A percentile compares a stretch with the other conserved stretches of the same genome.
Conservation (phyloP, 225 moss, liverwort and hornwort species). For the Anthoceros angustus region DNA sequence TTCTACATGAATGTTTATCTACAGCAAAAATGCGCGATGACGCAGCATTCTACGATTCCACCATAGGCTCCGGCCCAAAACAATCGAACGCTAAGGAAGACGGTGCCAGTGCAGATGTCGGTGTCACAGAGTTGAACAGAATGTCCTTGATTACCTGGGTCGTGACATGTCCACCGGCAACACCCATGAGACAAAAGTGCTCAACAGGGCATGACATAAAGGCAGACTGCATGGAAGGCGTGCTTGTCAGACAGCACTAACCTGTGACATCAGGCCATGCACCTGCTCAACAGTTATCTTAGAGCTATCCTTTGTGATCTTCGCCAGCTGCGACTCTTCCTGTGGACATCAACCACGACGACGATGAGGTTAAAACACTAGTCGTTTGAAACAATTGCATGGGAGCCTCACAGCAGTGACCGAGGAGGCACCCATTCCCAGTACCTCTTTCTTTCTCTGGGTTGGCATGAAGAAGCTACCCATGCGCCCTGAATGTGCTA, state of each 20-base stretch:
- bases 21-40: neutral
- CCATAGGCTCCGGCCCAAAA: slow-evolving; percentile 53
- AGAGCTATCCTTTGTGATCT: slow-evolving; percentile 96
- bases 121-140: slow-evolving; percentile 38
- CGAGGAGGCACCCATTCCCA: neutral
- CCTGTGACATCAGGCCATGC: slow-evolving; percentile 98
- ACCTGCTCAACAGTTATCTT: slow-evolving; percentile 98
- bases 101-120: slow-evolving; percentile 14
- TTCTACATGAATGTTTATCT: neutral
- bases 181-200: neutral
- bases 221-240: too few relatives aligned
- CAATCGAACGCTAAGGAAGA: slow-evolving; percentile 16
- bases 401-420: neutral
- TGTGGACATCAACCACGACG: slow-evolving; percentile 13
- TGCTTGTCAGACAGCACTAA: slow-evolving; percentile 7
- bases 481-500: slow-evolving; percentile 90
- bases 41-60: slow-evolving; percentile 23
- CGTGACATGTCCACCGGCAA: neutral
- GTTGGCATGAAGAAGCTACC: slow-evolving; percentile 93
- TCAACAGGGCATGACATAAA: neutral
- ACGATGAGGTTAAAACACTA: neutral
- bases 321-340: slow-evolving; percentile 97
- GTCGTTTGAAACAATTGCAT: slow-evolving; percentile 4
- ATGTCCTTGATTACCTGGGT: slow-evolving; percentile 40
- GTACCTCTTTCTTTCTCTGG: slow-evolving; percentile 88